Percentiles rank a stretch among this genome's conserved stretches.
These are phyloP conservation scores for Kernera saxatilis DNA, from an alignment of 345 rosid species.

Conservation along the genomic window DNA sequence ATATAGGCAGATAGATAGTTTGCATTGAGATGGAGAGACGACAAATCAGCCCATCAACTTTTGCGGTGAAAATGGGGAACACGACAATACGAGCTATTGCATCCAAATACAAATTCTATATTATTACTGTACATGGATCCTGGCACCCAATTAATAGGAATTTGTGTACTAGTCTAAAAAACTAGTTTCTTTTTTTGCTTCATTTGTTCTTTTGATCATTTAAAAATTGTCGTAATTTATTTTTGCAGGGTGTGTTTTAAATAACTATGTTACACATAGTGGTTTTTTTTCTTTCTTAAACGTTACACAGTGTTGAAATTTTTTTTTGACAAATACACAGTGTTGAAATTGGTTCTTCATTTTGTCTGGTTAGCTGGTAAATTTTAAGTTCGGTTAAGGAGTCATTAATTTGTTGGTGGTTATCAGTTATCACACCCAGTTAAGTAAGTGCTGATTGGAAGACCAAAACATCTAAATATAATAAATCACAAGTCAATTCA, in stretches of 20 bases:
- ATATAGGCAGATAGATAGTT: background rate
- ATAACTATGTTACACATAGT: background rate
- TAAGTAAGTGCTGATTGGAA: no score
- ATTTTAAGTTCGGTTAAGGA: no score
- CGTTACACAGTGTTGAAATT: no score
- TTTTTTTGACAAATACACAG: no score
- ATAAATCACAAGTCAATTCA: no score
- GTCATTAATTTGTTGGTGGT: no score
- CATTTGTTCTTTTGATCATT: background rate
- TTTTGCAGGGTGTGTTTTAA: background rate
- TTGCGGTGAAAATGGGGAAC: conserved; percentile 56
- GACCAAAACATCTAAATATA: no score
- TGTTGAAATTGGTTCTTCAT: background rate
- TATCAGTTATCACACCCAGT: no score
- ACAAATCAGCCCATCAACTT: conserved; percentile 34
- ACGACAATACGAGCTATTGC: conserved; percentile 13
- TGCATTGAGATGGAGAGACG: conserved; percentile 1
- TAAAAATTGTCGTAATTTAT: background rate
- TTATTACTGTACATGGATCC: background rate
- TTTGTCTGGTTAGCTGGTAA: no score
- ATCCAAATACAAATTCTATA: background rate
- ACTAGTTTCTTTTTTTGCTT: background rate
- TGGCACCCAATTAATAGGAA: conserved; percentile 7
- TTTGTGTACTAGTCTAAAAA: background rate
- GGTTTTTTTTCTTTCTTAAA: no score